Evolutionary conservation across 1,139 yeast species (phyloP).

Genomic region (Nakaseomyces sp.): DNA sequence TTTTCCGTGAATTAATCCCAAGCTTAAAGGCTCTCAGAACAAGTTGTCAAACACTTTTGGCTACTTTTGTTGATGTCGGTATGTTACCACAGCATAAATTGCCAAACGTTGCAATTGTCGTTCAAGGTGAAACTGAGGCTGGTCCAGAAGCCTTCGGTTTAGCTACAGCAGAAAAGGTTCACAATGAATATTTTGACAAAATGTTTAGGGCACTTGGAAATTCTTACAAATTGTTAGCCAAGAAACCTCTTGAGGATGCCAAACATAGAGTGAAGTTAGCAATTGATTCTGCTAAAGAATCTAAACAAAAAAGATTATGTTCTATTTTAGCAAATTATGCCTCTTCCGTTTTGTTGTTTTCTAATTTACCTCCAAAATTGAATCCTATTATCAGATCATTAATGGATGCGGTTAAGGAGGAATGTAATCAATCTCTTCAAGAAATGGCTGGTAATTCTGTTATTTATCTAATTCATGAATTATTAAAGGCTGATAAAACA

Average conservation of each 20-base stretch:
- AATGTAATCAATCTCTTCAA: constrained; percentile 60
- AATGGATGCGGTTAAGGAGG: constrained; percentile 87
- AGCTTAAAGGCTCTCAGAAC: constrained; percentile 77
- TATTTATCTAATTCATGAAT: constrained; percentile 50
- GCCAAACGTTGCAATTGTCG: constrained; percentile 80
- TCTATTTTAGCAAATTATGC: constrained; percentile 70
- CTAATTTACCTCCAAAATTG: constrained; percentile 71
- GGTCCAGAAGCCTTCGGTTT: constrained; percentile 90
- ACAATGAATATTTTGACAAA: constrained; percentile 57
- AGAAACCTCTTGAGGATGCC: constrained; percentile 73
- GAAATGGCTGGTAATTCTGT: constrained; percentile 62
- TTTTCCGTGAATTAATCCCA: constrained; percentile 80
- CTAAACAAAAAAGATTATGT: constrained; percentile 46
- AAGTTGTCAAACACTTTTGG: constrained; percentile 75
- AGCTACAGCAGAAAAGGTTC: constrained; percentile 64
- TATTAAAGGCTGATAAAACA: constrained; percentile 48
- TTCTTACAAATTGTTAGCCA: constrained; percentile 59
- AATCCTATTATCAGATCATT: constrained; percentile 83
- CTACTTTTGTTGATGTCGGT: constrained; percentile 68
- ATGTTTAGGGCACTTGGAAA: constrained; percentile 59
- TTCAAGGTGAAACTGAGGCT: constrained; percentile 90
- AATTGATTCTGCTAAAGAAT: constrained; percentile 57
- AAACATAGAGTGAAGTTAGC: constrained; percentile 58
- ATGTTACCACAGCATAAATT: constrained; percentile 65
- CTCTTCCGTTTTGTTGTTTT: constrained; percentile 53